Evolutionary conservation across 495 filamentous ascomycete species (phyloP), one percentile per base, ranked within the genome.

Genomic region (Hyaloscypha bicolor): DNA sequence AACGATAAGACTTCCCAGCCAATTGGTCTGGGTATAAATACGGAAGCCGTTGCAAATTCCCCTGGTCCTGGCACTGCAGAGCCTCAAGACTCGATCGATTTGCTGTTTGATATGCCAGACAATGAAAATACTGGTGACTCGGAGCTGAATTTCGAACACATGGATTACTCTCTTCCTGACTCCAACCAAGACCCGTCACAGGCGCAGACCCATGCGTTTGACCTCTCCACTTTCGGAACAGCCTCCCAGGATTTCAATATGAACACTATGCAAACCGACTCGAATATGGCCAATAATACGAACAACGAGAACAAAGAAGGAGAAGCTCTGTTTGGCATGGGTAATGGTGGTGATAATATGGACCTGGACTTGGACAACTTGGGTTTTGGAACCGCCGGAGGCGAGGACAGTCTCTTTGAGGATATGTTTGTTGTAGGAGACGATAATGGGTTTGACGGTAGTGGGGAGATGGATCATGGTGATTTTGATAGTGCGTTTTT

Each of bases 181-280:
- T 56, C 56, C 0, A 66, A 72, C 58, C 59, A 67, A 60, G 60
- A 63, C 29, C 55, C 39, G 14, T 55, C 65, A 16, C 59, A 69
- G 33, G 35, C 66, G 30, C 64, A 71, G 22, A 59, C 35, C 35
- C 63, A 48, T 32, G 72, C 71, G n/a, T 71, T 74, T 59, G 71
- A 73, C 53, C 60, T 74, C 11, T 69, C 66, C 8, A 68, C 56
- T 9, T 74, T 74, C 62, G 72, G 70, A 39, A 68, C 64, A 39
- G 60, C 37, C n/a, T 51, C 66, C 21, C 68, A 70, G 35, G 69
- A 74, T 29, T 70, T 69, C 63, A 74, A 60, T 53, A 65, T 71
- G 58, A 60, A 67, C 32, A 35, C 67, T 32, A 30, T 65, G 16
- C 51, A 67, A 25, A 66, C 53, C 8, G 51, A 61, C 37, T 33